Evolutionary conservation across 2,329 filamentous ascomycete genomes (phyloP), one percentile per base, ranked within the genome.

Genomic region (Xylariaceae sp.): DNA sequence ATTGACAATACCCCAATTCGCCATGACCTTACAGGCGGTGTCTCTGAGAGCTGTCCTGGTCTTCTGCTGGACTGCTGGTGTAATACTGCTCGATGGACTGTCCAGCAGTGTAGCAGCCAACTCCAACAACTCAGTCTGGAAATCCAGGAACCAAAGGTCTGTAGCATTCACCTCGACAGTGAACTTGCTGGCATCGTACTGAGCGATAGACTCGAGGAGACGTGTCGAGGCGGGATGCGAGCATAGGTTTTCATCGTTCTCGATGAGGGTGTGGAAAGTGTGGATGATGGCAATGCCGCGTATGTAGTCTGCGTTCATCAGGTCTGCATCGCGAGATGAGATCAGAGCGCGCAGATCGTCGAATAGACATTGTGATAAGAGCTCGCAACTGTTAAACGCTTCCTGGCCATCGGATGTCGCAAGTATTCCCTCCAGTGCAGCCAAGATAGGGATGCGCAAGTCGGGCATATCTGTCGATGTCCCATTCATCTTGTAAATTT

Each of bases 381-480:
- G n/a, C 13, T 59, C 55, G 30, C 51, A 51, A 8, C 55, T 45
- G 4, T 61, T 57, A 51, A 66, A 63, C 45, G 57, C 59, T 37
- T 63, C 51, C 9, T 48, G 62, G 1, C 82, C 83, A 17, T 78
- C 74, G 2, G 78, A 73, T 1, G 78, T 75, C 4, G 74, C 74
- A n/a, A 81, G 72, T 5, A 87, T 73, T 0, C 82, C 85, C 67
- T 88, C 83, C 0, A 88, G 72, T 0, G 82, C 83, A 4, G 84
- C 80, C 2, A 88, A 74, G 1, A 86, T 74, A 0, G 85, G 77
- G 2, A 79, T 78, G 4, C 83, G 77, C 59, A 86, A 83, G 63
- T 87, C 83, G 1, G 83, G 72, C 5, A 44, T 50, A 11, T 60
- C 57, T 23, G 47, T 55, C 10, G 56, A 57, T 35, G 59, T 44